Evolutionary conservation across 139 green algal genomes (phyloP), one percentile per base, ranked within the genome.

Genomic region (Micromonas commoda): DNA sequence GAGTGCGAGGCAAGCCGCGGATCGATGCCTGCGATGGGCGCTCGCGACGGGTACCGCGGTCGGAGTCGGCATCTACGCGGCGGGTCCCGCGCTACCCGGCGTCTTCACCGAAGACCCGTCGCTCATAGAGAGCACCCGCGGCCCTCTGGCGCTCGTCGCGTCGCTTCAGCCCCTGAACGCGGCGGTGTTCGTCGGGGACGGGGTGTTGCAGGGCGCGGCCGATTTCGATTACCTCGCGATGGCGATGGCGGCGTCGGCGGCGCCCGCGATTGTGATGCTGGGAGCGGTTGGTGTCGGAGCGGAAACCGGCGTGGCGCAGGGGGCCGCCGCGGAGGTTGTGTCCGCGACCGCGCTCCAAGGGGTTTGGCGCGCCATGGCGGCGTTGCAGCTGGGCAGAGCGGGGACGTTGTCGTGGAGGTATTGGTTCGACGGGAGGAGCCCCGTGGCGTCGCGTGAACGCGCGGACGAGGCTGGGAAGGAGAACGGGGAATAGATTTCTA

Each of bases 141-240:
- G 20, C 23, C 63, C 64, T 28, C 24, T 80, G 24, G 75, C 75
- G 23, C 45, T 35, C 1, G n/a, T n/a, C n/a, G n/a, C n/a, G n/a
- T n/a, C n/a, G n/a, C 33, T 80, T 2, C 75, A 75, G 28, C 61
- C 63, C 1, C 75, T 80, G 21, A 74, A 80, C 32, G 32, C 31
- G 29, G 16, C 32, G 19, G 64, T 80, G 9, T 80, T 75, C 29
- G 4, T 75, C 16, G 35, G 34, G 2, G 75, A 80, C 64, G 75
- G 75, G 61, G 65, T 74, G 1, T 53, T 80, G 16, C 75, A 75
- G 64, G 75, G 75, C 31, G 63, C 61, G 13, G 19, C n/a, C 24
- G 75, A 80, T 9, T 75, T 74, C 63, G 38, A 74, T 35, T 80
- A 67, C 29, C 38, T 73, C 75, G 60, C 75, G n/a, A 52, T 37